phyloP scores from a whole-genome alignment of 2,329 filamentous ascomycete species.

The Gaeumannomyces sp. region DNA sequence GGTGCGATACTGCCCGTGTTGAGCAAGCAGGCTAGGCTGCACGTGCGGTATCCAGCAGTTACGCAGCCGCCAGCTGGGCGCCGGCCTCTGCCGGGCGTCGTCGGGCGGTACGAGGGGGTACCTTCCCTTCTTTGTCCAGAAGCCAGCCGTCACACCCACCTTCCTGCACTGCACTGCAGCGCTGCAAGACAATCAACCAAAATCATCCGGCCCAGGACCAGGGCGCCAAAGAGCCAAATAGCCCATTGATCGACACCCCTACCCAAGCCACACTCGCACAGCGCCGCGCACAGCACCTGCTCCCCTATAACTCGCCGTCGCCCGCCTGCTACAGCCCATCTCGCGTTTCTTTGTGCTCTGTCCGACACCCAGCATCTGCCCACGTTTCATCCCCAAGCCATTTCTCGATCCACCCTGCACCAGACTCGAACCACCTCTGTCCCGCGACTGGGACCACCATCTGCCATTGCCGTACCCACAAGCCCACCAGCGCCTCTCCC shows the following conservation, averaged over 20 bases:
- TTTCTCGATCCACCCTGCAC: conserved; percentile 15
- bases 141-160: background rate
- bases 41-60: background rate
- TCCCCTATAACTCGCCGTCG: background rate
- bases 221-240: too few species aligned
- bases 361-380: background rate
- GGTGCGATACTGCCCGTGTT: too few species aligned
- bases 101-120: background rate
- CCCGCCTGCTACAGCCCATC: background rate
- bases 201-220: background rate
- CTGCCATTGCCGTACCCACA: conserved; percentile 4
- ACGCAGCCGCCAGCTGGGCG: background rate
- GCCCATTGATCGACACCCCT: background rate
- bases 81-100: background rate
- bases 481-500: background rate
- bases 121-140: background rate
- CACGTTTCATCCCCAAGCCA: conserved; percentile 17
- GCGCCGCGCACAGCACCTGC: background rate
- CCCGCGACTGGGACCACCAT: conserved; percentile 1
- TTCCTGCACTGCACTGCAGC: too few species aligned
- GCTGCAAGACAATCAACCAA: background rate
- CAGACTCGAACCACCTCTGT: conserved; percentile 16
- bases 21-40: too few species aligned
- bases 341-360: background rate
- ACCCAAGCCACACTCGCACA: background rate